Percentiles rank a stretch among this genome's conserved stretches.
Evolutionary conservation across 257 asterid genomes (phyloP).

Genomic region (Jaltomata sinuosa): DNA sequence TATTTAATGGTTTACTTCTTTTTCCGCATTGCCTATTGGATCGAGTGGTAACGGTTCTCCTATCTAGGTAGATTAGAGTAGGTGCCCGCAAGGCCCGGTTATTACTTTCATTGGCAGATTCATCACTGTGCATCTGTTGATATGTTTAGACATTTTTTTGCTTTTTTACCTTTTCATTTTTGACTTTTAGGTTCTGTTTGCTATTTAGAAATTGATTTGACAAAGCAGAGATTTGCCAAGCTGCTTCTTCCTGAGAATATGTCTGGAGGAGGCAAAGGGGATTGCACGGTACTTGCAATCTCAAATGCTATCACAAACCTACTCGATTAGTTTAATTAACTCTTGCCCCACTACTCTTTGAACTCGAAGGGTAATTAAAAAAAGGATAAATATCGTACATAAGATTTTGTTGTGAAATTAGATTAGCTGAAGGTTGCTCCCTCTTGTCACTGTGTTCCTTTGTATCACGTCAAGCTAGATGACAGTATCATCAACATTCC

Average conservation of each 20-base stretch:
- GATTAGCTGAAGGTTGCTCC: no score
- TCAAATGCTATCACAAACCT: constrained; percentile 94
- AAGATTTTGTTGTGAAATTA: no score
- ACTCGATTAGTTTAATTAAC: constrained; percentile 57
- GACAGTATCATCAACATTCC: background rate
- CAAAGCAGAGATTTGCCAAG: constrained; percentile 89
- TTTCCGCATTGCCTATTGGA: no score
- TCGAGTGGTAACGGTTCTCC: no score
- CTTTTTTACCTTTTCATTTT: background rate
- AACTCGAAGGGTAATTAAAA: no score
- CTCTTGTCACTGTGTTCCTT: background rate
- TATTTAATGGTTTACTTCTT: no score
- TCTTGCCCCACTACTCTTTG: no score
- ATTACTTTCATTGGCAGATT: background rate
- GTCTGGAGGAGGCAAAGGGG: constrained; percentile 98
- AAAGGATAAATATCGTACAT: no score
- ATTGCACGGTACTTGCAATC: constrained; percentile 81
- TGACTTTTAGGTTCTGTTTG: background rate
- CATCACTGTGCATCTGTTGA: background rate
- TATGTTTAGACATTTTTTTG: background rate
- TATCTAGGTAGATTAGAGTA: no score
- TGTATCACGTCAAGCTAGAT: background rate
- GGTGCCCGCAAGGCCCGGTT: no score
- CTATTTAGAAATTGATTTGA: constrained; percentile 62
- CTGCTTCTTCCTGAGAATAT: constrained; percentile 86